Evolutionary conservation across 2,329 filamentous ascomycete genomes (phyloP), one percentile per base, ranked within the genome.

Genomic region (Aspergillus ochraceoroseus): DNA sequence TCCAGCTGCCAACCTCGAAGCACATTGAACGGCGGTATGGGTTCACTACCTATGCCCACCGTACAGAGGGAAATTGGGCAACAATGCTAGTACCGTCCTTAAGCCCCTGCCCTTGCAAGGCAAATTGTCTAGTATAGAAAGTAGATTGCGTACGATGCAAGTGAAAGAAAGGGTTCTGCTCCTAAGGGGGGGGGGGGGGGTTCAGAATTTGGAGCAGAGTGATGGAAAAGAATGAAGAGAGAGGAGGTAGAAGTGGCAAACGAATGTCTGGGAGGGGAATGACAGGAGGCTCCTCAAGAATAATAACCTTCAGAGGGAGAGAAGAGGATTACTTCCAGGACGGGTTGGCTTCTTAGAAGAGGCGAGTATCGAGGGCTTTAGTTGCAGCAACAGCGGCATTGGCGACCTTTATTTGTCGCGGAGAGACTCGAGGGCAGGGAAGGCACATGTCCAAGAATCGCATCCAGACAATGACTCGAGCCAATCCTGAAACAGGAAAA

Each of bases 251-350:
- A 47, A 43, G 46, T 47, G 45, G 40, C 40, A 43, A 53, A 56
- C 52, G 56, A 55, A 57, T 55, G 58, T 52, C 47, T 49, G 41
- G 34, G 31, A 12, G 36, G n/a, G n/a, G n/a, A n/a, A n/a, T n/a
- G n/a, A 46, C 19, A 38, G 38, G 36, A n/a, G 39, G 41, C 20
- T 39, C 32, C 35, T 44, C 25, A 33, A n/a, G n/a, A n/a, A n/a
- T n/a, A n/a, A 31, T 30, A 39, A 27, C 37, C 41, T 30, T 30
- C 13, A 28, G 23, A 39, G 14, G 40, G 38, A 14, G 38, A 41
- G 32, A 46, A 41, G 42, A 37, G 34, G 33, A 47, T 47, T 33
- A 30, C 29, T 43, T 34, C 38, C 20, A 36, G 43, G 34, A 39
- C 41, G 44, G n/a, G 50, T 47, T 46, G 41, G 47, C 37, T 44